phyloP scores from a whole-genome alignment of 1,139 yeast genomes.

The Diutina neorugosa region DNA sequence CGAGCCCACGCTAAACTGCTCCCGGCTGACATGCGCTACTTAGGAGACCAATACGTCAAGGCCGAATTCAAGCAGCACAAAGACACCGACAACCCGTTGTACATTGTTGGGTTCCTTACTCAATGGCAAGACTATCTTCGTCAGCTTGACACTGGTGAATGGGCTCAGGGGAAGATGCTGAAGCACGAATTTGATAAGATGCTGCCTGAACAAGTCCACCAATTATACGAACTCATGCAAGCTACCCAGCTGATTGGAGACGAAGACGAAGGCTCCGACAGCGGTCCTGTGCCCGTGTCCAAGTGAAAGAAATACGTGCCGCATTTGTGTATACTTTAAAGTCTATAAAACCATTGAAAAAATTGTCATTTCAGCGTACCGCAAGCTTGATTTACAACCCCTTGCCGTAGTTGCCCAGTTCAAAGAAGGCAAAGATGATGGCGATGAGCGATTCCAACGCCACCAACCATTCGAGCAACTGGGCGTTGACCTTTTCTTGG shows the following conservation, averaged over 20 bases:
- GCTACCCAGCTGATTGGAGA: conserved; percentile 41
- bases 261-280: background rate
- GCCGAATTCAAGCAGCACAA: conserved; percentile 86
- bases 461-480: conserved; percentile 60
- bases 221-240: conserved; percentile 39
- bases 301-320: background rate
- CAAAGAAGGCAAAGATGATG: conserved; percentile 64
- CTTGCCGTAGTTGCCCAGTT: conserved; percentile 76
- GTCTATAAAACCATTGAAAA: background rate
- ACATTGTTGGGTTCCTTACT: conserved; percentile 83
- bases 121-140: conserved; percentile 90
- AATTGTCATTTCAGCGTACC: background rate
- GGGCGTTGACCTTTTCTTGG: conserved; percentile 51
- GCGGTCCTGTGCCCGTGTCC: background rate
- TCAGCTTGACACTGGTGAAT: conserved; percentile 58
- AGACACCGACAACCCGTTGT: conserved; percentile 74
- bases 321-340: background rate
- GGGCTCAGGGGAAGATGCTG: conserved; percentile 64
- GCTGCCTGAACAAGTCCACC: conserved; percentile 90
- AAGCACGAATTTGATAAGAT: conserved; percentile 60
- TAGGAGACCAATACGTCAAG: conserved; percentile 86
- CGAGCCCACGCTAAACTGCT: conserved; percentile 61
- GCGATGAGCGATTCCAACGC: conserved; percentile 68
- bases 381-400: conserved; percentile 40
- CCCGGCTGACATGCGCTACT: conserved; percentile 55